These are phyloP conservation scores for Aspergillus transmontanensis DNA, from an alignment of 2,329 filamentous ascomycete genomes.

Conservation along the genomic window DNA sequence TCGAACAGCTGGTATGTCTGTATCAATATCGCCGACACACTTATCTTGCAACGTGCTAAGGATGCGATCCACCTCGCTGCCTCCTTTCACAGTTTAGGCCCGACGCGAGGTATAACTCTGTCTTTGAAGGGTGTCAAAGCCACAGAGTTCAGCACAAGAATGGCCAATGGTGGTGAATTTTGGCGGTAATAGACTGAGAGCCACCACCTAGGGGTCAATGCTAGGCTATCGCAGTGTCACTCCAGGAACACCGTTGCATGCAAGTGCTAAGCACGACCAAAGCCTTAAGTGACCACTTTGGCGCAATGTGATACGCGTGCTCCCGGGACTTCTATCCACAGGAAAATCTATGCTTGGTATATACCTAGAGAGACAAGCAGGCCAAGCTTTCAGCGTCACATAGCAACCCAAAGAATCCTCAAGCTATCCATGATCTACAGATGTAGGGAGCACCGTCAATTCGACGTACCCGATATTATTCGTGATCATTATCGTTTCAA, in stretches of 20 bases:
- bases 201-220: not conserved
- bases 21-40: conserved; percentile 48
- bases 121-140: conserved; percentile 25
- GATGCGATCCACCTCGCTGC: not conserved
- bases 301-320: conserved; percentile 14
- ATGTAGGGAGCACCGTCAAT: not conserved
- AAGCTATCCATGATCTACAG: not conserved
- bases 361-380: conserved; percentile 15
- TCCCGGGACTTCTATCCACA: conserved; percentile 8
- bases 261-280: conserved; percentile 28
- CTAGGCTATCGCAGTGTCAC: not conserved
- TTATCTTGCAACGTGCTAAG: conserved; percentile 30
- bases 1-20: conserved; percentile 48
- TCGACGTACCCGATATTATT: not conserved
- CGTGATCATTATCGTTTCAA: not conserved
- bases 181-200: not conserved
- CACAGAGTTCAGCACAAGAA: conserved; percentile 17
- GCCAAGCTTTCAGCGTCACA: conserved; percentile 61
- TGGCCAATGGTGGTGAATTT: not conserved
- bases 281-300: conserved; percentile 46
- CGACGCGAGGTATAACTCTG: conserved; percentile 27
- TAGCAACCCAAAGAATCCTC: conserved; percentile 33
- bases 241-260: not conserved
- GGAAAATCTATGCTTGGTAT: conserved; percentile 13
- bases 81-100: conserved; percentile 20